phyloP scores from a whole-genome alignment of 1,284 basidiomycete genomes.

The Sanghuangporus sanghuang region DNA sequence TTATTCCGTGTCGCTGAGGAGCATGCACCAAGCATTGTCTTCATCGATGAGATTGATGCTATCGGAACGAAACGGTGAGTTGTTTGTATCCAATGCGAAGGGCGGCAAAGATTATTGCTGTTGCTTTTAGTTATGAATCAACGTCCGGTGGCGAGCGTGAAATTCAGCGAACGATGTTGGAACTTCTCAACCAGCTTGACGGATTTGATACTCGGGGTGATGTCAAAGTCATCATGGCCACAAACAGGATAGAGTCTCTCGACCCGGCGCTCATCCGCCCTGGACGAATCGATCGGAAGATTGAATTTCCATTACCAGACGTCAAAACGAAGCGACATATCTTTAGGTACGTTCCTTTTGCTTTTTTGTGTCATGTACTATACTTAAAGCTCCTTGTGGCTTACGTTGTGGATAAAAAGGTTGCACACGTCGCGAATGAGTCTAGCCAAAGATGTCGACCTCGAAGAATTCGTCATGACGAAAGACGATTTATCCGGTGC shows the following conservation, averaged over 20 bases:
- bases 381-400: background rate
- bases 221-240: constrained; percentile 96
- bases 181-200: constrained; percentile 96
- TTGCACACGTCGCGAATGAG: constrained; percentile 97
- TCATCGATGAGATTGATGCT: constrained; percentile 99
- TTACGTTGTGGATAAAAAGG: constrained; percentile 30
- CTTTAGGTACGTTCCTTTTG: constrained; percentile 62
- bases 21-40: constrained; percentile 97
- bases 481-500: constrained; percentile 98
- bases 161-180: constrained; percentile 99
- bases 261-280: constrained; percentile 97
- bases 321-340: constrained; percentile 98
- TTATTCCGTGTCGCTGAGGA: constrained; percentile 97
- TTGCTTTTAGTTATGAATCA: constrained; percentile 76
- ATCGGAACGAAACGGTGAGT: constrained; percentile 94
- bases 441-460: constrained; percentile 85
- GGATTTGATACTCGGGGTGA: constrained; percentile 99
- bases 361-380: background rate
- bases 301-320: constrained; percentile 92
- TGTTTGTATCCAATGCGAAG: background rate
- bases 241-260: constrained; percentile 90
- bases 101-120: constrained; percentile 19
- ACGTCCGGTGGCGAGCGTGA: constrained; percentile 98
- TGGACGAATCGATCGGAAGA: constrained; percentile 98
- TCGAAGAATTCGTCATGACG: constrained; percentile 94